Evolutionary conservation across 2,329 filamentous ascomycete species (phyloP).

Genomic region (Dothiorella sarmentorum): DNA sequence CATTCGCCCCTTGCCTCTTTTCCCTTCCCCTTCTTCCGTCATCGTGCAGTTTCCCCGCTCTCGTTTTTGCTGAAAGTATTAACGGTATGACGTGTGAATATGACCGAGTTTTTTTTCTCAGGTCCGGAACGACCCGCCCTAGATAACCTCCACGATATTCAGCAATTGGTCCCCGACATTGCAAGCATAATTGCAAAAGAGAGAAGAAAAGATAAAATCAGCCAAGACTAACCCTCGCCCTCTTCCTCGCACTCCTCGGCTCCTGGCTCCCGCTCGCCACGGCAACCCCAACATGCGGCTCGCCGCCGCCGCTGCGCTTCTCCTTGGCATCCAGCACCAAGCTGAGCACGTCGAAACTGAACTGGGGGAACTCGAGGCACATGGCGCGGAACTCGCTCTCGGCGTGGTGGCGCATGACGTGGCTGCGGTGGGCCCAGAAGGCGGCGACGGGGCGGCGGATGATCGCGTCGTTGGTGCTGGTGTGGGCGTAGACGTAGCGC

Average conservation of each 20-base stretch:
- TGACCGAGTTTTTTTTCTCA: no score
- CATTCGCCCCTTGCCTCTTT: no score
- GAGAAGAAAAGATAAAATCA: neutral
- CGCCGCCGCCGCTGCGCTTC: constrained; percentile 32
- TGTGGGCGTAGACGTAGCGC: constrained; percentile 82
- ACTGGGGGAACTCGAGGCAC: constrained; percentile 86
- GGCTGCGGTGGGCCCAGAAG: constrained; percentile 81
- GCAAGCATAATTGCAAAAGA: neutral
- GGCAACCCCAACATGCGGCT: neutral
- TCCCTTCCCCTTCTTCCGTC: no score
- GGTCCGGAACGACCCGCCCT: neutral
- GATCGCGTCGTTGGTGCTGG: constrained; percentile 61
- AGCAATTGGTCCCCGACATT: neutral
- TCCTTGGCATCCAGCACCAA: constrained; percentile 53
- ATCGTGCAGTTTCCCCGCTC: no score
- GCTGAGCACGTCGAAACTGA: constrained; percentile 87
- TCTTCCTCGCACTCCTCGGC: constrained; percentile 35
- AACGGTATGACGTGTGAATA: no score
- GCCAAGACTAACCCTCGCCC: constrained; percentile 32
- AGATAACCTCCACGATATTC: neutral
- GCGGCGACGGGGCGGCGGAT: constrained; percentile 82
- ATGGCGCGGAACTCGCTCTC: constrained; percentile 80
- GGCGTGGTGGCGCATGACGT: constrained; percentile 79
- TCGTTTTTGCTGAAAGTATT: no score
- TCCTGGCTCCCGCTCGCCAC: constrained; percentile 11